These are phyloP conservation scores for Aschersonia sp. DNA, from an alignment of 2,329 filamentous ascomycete species.

Conservation along the genomic window DNA sequence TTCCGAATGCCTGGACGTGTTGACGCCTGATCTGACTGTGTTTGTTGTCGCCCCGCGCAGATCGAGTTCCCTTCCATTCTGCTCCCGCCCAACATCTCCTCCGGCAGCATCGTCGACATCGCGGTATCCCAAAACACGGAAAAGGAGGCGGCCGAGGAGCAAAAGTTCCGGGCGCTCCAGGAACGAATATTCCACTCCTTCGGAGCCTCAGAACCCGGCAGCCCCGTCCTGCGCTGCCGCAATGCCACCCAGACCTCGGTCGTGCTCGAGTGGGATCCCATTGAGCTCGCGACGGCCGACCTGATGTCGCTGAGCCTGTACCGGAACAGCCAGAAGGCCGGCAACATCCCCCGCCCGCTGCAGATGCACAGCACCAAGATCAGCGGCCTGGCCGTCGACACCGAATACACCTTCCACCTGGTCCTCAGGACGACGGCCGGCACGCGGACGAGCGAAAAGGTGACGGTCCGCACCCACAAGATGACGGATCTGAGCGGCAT, in stretches of 20 bases:
- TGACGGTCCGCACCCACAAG: constrained; percentile 85
- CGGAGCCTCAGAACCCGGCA: constrained; percentile 60
- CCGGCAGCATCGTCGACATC: constrained; percentile 95
- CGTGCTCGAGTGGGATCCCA: constrained; percentile 94
- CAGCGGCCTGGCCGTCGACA: constrained; percentile 87
- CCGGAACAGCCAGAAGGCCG: constrained; percentile 92
- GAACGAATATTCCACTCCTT: constrained; percentile 77
- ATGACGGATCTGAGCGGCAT: constrained; percentile 96
- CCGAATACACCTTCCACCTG: constrained; percentile 88
- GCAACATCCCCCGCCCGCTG: constrained; percentile 76
- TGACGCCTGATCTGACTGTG: background rate
- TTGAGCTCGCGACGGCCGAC: constrained; percentile 83
- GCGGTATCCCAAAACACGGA: constrained; percentile 75
- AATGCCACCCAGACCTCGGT: constrained; percentile 98
- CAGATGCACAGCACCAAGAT: constrained; percentile 95
- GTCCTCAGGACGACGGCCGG: constrained; percentile 84
- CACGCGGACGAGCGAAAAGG: constrained; percentile 68
- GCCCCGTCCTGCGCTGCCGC: constrained; percentile 74
- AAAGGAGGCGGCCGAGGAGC: constrained; percentile 62
- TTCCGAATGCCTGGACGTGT: background rate
- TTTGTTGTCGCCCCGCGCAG: constrained; percentile 30
- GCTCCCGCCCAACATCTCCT: constrained; percentile 85
- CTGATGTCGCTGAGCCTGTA: constrained; percentile 81
- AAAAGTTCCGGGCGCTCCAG: constrained; percentile 73
- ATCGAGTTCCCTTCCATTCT: constrained; percentile 98